phyloP scores from a whole-genome alignment of 2,329 filamentous ascomycete genomes.

The Pseudocercospora vitis region DNA sequence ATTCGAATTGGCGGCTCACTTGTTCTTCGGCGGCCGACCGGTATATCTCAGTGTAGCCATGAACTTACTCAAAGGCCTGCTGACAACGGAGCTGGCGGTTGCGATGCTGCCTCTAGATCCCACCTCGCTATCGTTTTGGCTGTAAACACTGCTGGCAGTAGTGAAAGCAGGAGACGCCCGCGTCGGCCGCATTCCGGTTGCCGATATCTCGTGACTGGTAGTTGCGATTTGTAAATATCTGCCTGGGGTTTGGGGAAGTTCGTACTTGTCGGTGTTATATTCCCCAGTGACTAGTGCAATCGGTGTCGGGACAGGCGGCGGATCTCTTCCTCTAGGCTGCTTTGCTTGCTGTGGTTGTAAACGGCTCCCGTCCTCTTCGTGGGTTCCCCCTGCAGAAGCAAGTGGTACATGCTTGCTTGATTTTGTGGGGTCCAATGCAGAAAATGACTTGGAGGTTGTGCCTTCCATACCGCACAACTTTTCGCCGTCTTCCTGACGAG shows the following conservation, averaged over 20 bases:
- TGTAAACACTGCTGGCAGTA: constrained; percentile 15
- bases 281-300: neutral
- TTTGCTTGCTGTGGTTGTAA: too few relatives aligned
- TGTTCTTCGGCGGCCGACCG: constrained; percentile 7
- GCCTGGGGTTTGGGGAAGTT: too few relatives aligned
- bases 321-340: too few relatives aligned
- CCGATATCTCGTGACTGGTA: neutral
- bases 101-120: neutral
- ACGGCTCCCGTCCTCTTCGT: neutral
- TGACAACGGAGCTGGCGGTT: neutral
- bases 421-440: neutral
- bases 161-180: neutral
- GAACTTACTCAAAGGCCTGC: constrained; percentile 14
- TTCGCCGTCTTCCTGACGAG: too few relatives aligned
- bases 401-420: neutral
- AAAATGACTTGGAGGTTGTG: neutral
- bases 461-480: neutral
- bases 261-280: too few relatives aligned
- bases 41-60: constrained; percentile 6
- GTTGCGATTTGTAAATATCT: too few relatives aligned
- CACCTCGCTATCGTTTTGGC: neutral
- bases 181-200: neutral
- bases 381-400: neutral
- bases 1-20: too few relatives aligned
- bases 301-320: neutral